phyloP scores from a whole-genome alignment of 2,329 filamentous ascomycete genomes.

The Penicillium sp. region DNA sequence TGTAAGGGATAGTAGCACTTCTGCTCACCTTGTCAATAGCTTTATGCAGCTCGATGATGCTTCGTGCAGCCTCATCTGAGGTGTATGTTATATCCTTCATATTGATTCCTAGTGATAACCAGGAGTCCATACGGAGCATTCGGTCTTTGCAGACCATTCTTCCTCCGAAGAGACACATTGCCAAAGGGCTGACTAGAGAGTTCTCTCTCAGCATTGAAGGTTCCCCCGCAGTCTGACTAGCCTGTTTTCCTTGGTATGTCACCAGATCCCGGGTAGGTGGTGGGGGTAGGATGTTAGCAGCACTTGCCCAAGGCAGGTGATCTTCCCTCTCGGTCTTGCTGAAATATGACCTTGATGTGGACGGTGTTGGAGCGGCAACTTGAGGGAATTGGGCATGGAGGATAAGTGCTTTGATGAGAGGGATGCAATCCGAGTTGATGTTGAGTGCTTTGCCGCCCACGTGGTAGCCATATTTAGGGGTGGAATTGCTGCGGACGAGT shows the following conservation, averaged over 20 bases:
- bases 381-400: conserved; percentile 49
- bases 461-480: conserved; percentile 9
- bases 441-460: conserved; percentile 43
- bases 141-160: conserved; percentile 15
- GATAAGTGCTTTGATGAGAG: conserved; percentile 50
- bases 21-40: conserved; percentile 29
- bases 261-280: not conserved
- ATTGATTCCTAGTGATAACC: conserved; percentile 28
- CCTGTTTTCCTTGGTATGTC: not conserved
- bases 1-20: not conserved
- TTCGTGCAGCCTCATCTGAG: conserved; percentile 18
- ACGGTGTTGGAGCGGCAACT: conserved; percentile 34
- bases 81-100: conserved; percentile 3
- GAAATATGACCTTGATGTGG: conserved; percentile 3
- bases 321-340: not conserved
- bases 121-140: conserved; percentile 35
- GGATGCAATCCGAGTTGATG: conserved; percentile 43
- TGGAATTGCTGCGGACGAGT: not conserved
- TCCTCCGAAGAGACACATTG: conserved; percentile 29
- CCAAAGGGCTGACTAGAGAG: conserved; percentile 30
- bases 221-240: not conserved
- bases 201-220: conserved; percentile 28
- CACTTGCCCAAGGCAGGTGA: not conserved
- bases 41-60: conserved; percentile 37
- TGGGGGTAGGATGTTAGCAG: not conserved